phyloP scores from a whole-genome alignment of 2,329 filamentous ascomycete species.

The Neocucurbitaria cava region DNA sequence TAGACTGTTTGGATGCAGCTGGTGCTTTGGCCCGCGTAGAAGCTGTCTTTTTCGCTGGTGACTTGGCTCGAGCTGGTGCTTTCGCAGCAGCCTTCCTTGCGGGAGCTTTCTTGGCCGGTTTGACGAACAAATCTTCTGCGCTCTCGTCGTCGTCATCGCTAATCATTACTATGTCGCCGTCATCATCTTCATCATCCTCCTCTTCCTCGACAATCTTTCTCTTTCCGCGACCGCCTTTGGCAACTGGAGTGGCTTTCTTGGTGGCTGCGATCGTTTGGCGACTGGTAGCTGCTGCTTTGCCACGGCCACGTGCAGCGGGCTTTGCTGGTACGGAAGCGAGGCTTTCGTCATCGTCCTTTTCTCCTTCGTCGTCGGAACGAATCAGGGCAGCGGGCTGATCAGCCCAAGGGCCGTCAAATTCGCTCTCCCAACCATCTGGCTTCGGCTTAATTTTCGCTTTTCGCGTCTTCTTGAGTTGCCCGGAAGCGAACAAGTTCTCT shows the following conservation, averaged over 20 bases:
- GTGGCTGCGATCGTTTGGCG: conserved; percentile 29
- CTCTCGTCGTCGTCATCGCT: conserved; percentile 59
- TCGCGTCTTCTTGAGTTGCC: conserved; percentile 63
- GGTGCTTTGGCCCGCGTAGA: conserved; percentile 26
- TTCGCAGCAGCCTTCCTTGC: conserved; percentile 35
- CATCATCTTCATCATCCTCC: conserved; percentile 50
- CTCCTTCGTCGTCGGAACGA: conserved; percentile 58
- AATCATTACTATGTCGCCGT: conserved; percentile 52
- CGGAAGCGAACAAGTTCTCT: conserved; percentile 74
- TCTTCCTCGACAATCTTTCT: conserved; percentile 52
- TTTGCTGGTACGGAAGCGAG: conserved; percentile 42
- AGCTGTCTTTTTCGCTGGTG: conserved; percentile 35
- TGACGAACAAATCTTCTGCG: conserved; percentile 53
- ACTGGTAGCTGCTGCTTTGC: conserved; percentile 50
- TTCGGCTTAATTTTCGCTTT: conserved; percentile 72
- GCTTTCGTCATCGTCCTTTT: conserved; percentile 49
- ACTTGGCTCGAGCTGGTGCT: conserved; percentile 28
- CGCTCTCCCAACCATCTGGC: conserved; percentile 86
- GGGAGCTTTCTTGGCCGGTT: conserved; percentile 35
- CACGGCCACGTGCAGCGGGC: conserved; percentile 55
- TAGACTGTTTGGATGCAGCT: conserved; percentile 46
- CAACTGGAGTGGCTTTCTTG: conserved; percentile 45
- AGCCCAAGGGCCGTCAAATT: conserved; percentile 85
- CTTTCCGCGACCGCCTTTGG: conserved; percentile 50
- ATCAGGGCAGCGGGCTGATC: conserved; percentile 74